These are phyloP conservation scores for Remersonia thermophila DNA, from an alignment of 2,329 filamentous ascomycete species.

Conservation along the genomic window DNA sequence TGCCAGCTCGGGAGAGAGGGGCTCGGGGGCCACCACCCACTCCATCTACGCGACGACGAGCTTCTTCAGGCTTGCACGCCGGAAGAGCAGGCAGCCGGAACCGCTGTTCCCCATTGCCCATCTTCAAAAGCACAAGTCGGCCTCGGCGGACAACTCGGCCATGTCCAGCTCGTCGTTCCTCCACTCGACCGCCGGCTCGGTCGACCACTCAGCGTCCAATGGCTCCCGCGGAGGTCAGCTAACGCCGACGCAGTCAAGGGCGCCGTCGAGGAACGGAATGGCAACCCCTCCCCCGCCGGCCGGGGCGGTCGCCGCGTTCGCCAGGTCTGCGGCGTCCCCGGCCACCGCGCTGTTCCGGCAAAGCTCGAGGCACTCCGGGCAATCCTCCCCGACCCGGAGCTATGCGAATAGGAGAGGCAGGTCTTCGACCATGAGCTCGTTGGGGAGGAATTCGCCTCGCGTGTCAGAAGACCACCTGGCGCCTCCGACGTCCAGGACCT, in stretches of 20 bases:
- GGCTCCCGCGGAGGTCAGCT: constrained; percentile 13
- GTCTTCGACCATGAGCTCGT: constrained; percentile 81
- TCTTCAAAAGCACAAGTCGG: constrained; percentile 53
- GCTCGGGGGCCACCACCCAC: constrained; percentile 49
- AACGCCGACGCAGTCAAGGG: constrained; percentile 23
- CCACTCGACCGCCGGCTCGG: constrained; percentile 23
- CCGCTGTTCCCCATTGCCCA: constrained; percentile 77
- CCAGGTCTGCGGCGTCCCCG: constrained; percentile 31
- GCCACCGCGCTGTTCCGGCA: constrained; percentile 39
- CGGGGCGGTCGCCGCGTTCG: constrained; percentile 23
- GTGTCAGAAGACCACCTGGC: constrained; percentile 58
- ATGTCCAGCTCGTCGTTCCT: constrained; percentile 34
- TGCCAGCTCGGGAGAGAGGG: constrained; percentile 59
- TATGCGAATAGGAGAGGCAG: constrained; percentile 55
- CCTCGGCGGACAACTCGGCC: constrained; percentile 21
- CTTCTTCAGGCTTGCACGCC: constrained; percentile 70
- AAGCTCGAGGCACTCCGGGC: constrained; percentile 40
- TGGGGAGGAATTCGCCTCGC: constrained; percentile 39
- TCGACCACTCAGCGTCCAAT: constrained; percentile 4
- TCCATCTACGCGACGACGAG: constrained; percentile 52
- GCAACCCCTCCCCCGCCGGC: constrained; percentile 22
- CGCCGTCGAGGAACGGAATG: constrained; percentile 16
- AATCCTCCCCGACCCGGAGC: constrained; percentile 55
- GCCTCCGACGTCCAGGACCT: constrained; percentile 59
- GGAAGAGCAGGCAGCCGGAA: constrained; percentile 61